These are phyloP conservation scores for Penicillium desertorum DNA, from an alignment of 495 filamentous ascomycete species.

Conservation along the genomic window DNA sequence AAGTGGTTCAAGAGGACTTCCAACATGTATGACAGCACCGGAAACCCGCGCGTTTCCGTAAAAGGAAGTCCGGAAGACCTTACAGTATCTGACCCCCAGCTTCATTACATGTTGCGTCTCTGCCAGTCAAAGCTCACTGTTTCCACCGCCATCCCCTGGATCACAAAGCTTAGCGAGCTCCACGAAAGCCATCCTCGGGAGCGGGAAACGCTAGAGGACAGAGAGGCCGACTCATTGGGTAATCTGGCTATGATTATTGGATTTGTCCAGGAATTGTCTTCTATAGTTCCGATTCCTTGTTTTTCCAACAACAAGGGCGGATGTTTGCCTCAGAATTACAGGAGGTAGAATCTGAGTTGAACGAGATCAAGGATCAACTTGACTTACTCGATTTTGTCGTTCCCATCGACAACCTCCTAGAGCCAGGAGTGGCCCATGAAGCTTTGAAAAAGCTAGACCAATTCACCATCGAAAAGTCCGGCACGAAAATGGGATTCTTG, in stretches of 20 bases:
- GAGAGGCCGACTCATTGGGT: background rate
- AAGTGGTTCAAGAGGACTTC: background rate
- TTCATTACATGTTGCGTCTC: background rate
- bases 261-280: background rate
- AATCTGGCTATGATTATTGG: background rate
- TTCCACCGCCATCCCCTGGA: background rate
- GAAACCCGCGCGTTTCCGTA: background rate
- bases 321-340: background rate
- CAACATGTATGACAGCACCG: background rate
- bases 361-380: background rate
- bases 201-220: background rate
- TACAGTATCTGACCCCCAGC: background rate
- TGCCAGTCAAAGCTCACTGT: background rate
- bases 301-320: background rate
- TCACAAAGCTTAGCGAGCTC: background rate
- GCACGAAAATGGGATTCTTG: background rate
- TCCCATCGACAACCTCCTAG: background rate
- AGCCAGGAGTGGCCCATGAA: background rate
- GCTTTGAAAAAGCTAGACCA: background rate
- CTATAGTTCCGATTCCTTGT: background rate
- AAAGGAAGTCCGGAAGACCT: background rate
- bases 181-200: background rate
- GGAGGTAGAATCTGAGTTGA: background rate
- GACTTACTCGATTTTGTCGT: background rate
- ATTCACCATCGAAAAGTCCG: background rate